phyloP scores from a whole-genome alignment of 2,329 filamentous ascomycete species.

The Penicillium sp. region DNA sequence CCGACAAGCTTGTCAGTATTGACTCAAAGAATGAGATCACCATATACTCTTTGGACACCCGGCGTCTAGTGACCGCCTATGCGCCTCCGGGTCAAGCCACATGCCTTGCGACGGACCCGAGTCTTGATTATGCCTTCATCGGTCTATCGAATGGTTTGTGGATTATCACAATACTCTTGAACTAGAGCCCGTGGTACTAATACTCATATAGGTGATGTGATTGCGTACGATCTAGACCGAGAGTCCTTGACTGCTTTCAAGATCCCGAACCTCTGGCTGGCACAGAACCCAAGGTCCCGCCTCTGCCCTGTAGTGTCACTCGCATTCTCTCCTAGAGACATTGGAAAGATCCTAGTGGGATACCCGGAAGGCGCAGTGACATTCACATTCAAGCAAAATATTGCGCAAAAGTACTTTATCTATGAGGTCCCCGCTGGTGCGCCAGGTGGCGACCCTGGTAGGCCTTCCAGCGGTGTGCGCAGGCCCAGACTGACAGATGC shows the following conservation, averaged over 20 bases:
- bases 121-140: slow-evolving; percentile 89
- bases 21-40: slow-evolving; percentile 83
- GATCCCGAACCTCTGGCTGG: slow-evolving; percentile 83
- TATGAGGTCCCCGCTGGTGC: slow-evolving; percentile 81
- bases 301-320: slow-evolving; percentile 70
- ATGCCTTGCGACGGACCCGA: slow-evolving; percentile 76
- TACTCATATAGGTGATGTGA: slow-evolving; percentile 63
- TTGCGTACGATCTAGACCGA: slow-evolving; percentile 91
- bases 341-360: slow-evolving; percentile 87
- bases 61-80: slow-evolving; percentile 65
- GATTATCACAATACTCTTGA: background rate
- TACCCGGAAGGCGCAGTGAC: slow-evolving; percentile 84
- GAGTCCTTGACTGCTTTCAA: slow-evolving; percentile 73
- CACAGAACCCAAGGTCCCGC: slow-evolving; percentile 66
- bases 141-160: slow-evolving; percentile 68
- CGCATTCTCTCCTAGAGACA: slow-evolving; percentile 84
- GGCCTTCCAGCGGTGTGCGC: slow-evolving; percentile 61
- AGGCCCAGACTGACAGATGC: slow-evolving; percentile 77
- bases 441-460: slow-evolving; percentile 71
- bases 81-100: slow-evolving; percentile 75
- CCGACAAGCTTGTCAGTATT: slow-evolving; percentile 78
- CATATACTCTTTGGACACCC: slow-evolving; percentile 76
- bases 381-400: slow-evolving; percentile 93
- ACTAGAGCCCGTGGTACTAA: background rate
- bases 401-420: slow-evolving; percentile 73